A percentile compares a stretch with the other conserved stretches of the same genome.
Conservation (phyloP, 2,329 filamentous ascomycete species). For the Colletotrichum tanaceti region DNA sequence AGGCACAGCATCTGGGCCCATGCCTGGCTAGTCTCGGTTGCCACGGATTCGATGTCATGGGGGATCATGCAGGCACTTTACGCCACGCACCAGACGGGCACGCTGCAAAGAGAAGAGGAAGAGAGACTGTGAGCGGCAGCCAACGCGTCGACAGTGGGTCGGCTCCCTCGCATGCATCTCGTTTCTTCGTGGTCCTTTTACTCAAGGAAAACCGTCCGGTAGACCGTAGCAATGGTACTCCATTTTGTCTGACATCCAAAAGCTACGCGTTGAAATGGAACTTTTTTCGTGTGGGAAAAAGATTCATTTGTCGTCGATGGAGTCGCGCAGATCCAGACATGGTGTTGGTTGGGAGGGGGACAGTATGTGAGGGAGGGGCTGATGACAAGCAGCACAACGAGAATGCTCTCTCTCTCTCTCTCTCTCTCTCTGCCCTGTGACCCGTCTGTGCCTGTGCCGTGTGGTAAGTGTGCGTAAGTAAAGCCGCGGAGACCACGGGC, state of each 20-base stretch:
- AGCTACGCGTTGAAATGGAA: constrained; percentile 1
- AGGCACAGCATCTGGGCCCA: constrained; percentile 33
- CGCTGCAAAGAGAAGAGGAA: constrained; percentile 1
- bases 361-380: constrained; percentile 19
- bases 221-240: no score
- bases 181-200: neutral
- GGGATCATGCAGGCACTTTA: constrained; percentile 41
- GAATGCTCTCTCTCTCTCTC: neutral
- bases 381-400: constrained; percentile 16
- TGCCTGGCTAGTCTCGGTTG: constrained; percentile 37
- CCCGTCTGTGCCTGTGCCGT: constrained; percentile 2
- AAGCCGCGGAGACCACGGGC: neutral
- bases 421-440: no score
- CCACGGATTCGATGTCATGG: constrained; percentile 35
- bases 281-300: constrained; percentile 4
- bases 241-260: neutral
- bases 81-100: constrained; percentile 32
- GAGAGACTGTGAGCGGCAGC: constrained; percentile 22
- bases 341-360: constrained; percentile 8
- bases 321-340: constrained; percentile 18
- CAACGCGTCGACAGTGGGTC: constrained; percentile 25
- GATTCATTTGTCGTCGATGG: constrained; percentile 6
- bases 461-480: neutral
- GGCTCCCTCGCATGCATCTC: constrained; percentile 2
- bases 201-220: no score